Evolutionary conservation across 192 early-diverging fungal species (phyloP).

Genomic region (Backusella luteola): DNA sequence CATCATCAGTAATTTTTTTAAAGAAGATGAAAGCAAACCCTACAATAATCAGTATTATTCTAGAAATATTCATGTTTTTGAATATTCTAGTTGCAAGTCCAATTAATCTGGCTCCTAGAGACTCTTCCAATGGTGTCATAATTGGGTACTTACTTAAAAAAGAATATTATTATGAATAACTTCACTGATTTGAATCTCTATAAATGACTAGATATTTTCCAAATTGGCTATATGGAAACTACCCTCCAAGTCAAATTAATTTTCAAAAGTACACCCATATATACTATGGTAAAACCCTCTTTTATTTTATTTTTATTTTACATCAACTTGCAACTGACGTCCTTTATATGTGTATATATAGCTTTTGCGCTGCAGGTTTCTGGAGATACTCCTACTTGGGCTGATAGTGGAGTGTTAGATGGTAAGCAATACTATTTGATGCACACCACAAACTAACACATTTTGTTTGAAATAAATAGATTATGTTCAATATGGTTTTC

Average conservation of each 20-base stretch:
- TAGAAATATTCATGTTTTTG: background rate
- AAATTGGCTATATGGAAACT: conserved; percentile 21
- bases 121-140: background rate
- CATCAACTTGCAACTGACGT: background rate
- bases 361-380: conserved; percentile 57
- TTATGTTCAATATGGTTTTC: conserved; percentile 33
- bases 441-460: background rate
- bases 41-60: background rate
- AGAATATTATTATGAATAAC: background rate
- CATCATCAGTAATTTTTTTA: background rate
- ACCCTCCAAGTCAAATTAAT: conserved; percentile 29
- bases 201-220: conserved; percentile 16
- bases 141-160: background rate
- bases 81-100: background rate
- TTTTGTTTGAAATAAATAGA: background rate
- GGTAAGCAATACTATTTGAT: background rate
- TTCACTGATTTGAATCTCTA: background rate
- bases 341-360: background rate
- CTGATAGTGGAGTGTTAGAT: conserved; percentile 19
- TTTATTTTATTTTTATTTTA: background rate
- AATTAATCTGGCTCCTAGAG: background rate
- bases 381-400: conserved; percentile 30
- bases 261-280: conserved; percentile 65
- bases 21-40: background rate
- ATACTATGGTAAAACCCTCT: conserved; percentile 43